These are phyloP conservation scores for Fusarium sulawesiense DNA, from an alignment of 2,329 filamentous ascomycete species.

Conservation along the genomic window DNA sequence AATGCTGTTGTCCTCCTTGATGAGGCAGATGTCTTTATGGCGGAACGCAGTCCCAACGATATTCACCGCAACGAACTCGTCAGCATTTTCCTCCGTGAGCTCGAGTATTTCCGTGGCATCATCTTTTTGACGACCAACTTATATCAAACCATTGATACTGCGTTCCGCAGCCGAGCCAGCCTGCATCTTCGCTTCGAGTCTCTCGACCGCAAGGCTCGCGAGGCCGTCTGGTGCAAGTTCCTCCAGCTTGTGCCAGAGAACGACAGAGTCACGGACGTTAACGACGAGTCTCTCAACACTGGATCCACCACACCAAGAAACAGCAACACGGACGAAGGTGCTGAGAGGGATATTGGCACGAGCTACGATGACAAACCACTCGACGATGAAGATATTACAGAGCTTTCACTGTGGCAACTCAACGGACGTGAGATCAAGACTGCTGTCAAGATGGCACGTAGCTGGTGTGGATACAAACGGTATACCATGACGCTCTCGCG, in stretches of 20 bases:
- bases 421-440: constrained; percentile 62
- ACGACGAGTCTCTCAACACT: constrained; percentile 1
- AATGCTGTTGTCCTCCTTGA: constrained; percentile 63
- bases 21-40: constrained; percentile 66
- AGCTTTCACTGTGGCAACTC: constrained; percentile 55
- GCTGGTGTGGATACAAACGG: constrained; percentile 59
- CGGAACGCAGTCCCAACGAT: constrained; percentile 58
- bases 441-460: constrained; percentile 58
- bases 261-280: constrained; percentile 6
- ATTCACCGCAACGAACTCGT: constrained; percentile 62
- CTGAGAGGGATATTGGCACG: not conserved
- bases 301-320: constrained; percentile 16
- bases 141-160: constrained; percentile 56
- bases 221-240: constrained; percentile 60
- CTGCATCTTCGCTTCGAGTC: constrained; percentile 59
- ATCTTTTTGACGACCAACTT: constrained; percentile 60
- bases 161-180: constrained; percentile 60
- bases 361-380: constrained; percentile 29
- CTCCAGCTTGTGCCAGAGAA: constrained; percentile 50
- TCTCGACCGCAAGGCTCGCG: constrained; percentile 53
- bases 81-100: constrained; percentile 59
- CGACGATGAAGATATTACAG: constrained; percentile 52
- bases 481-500: constrained; percentile 56
- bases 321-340: not conserved
- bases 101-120: constrained; percentile 59